These are phyloP conservation scores for Blastobotrys muscicola DNA, from an alignment of 805 yeast genomes.

Conservation along the genomic window DNA sequence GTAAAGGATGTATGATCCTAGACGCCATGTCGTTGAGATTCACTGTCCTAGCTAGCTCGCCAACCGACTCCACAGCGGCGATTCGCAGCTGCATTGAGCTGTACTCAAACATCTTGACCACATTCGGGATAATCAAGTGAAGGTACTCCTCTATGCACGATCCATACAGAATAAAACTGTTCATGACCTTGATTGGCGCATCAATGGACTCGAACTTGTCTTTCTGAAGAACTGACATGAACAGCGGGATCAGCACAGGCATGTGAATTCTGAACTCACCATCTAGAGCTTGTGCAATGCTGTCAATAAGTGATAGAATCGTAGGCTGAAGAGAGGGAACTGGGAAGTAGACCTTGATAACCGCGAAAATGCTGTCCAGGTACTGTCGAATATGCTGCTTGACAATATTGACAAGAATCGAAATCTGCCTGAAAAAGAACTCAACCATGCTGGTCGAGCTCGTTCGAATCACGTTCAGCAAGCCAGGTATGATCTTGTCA, in stretches of 20 bases:
- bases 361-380: slow-evolving; percentile 61
- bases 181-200: slow-evolving; percentile 63
- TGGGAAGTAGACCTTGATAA: slow-evolving; percentile 65
- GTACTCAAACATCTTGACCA: slow-evolving; percentile 71
- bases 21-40: slow-evolving; percentile 81
- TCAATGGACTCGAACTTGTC: slow-evolving; percentile 45
- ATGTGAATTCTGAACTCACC: slow-evolving; percentile 85
- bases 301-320: slow-evolving; percentile 70
- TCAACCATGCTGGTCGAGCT: slow-evolving; percentile 66
- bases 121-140: slow-evolving; percentile 78
- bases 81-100: slow-evolving; percentile 50
- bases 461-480: slow-evolving; percentile 71
- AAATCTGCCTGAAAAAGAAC: slow-evolving; percentile 81
- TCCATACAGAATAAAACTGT: slow-evolving; percentile 80
- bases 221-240: slow-evolving; percentile 67
- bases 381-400: slow-evolving; percentile 85
- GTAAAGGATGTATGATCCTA: slow-evolving; percentile 75
- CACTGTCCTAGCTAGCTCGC: slow-evolving; percentile 65
- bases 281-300: slow-evolving; percentile 75
- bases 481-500: slow-evolving; percentile 80
- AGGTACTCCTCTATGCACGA: slow-evolving; percentile 79
- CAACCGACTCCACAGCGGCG: slow-evolving; percentile 74
- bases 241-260: slow-evolving; percentile 65
- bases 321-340: slow-evolving; percentile 61
- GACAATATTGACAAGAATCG: slow-evolving; percentile 69